Evolutionary conservation across 169 alveolate genomes (phyloP), one percentile per base, ranked within the genome.

Genomic region (Plasmodium cynomolgi): DNA sequence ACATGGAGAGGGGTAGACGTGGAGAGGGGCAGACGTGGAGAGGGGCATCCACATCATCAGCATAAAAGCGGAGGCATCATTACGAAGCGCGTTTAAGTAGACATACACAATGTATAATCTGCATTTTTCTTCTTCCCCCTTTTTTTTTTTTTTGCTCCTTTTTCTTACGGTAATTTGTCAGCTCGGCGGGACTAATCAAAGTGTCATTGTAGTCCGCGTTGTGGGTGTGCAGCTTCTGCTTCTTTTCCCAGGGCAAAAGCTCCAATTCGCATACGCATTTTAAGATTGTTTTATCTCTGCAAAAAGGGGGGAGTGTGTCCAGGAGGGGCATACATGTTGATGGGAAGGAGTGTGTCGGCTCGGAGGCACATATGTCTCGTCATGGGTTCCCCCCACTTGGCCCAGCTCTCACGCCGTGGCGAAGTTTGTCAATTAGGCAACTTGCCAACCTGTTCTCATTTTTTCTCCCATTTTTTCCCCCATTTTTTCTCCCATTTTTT

Each of bases 141-240:
- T 68, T 68, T 68, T 68, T 68, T 29, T 68, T 23, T 68, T 68
- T 7, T 26, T 17, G 1, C 5, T 72, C 3, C n/a, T 44, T 39
- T 44, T 72, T 23, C 34, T 71, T 86, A 86, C 93, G 93, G 68
- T 86, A 86, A 71, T 77, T 86, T 86, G 93, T 86, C 81, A 86
- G 80, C 44, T 86, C 93, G 85, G 29, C 29, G 15, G 93, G 93
- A 11, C 93, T 86, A 75, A 86, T 86, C 71, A 86, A 56, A 2
- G 85, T 86, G 47, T 86, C 93, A 50, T 86, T 86, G 62, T 75
- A 86, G 15, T 44, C 81, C n/a, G 68, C 81, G 68, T 86, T 75
- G 37, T 75, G 85, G n/a, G 74, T 68, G 37, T 62, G 80, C 37
- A 79, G 29, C 31, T 86, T 86, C 29, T 54, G 93, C 29, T 86